Percentiles rank a stretch among this genome's conserved stretches.
Conservation (phyloP, 202 grass and related monocot genomes). For the Carex arenaria region DNA sequence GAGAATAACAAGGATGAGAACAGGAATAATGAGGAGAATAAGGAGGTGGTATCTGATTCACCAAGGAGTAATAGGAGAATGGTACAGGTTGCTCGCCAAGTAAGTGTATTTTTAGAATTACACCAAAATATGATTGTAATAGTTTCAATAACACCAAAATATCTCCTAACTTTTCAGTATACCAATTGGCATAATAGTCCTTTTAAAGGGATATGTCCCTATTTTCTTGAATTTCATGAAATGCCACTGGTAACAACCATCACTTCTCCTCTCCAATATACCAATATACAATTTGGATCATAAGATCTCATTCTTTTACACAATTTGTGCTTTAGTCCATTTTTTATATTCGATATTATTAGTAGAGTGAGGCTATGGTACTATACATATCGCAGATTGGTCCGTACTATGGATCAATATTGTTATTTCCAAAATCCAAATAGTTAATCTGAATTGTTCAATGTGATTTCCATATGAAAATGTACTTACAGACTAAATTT, state of each 20-base stretch:
- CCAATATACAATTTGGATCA: not conserved
- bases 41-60: conserved; percentile 32
- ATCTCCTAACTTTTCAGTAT: not conserved
- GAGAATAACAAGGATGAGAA: conserved; percentile 18
- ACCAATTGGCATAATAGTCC: not conserved
- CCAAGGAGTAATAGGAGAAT: conserved; percentile 49
- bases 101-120: conserved; percentile 31
- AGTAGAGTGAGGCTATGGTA: no score
- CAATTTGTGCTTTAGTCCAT: not conserved
- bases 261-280: not conserved
- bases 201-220: not conserved
- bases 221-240: not conserved
- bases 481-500: no score
- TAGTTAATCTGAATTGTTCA: no score
- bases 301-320: not conserved
- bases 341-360: not conserved
- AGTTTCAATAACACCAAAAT: conserved; percentile 1
- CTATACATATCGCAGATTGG: no score
- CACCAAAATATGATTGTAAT: not conserved
- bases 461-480: no score
- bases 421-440: no score
- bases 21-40: not conserved
- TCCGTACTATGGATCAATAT: no score
- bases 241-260: not conserved
- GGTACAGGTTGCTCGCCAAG: conserved; percentile 77